Conservation (phyloP, 345 rosid genomes). For the Eucalyptus urophylla region DNA sequence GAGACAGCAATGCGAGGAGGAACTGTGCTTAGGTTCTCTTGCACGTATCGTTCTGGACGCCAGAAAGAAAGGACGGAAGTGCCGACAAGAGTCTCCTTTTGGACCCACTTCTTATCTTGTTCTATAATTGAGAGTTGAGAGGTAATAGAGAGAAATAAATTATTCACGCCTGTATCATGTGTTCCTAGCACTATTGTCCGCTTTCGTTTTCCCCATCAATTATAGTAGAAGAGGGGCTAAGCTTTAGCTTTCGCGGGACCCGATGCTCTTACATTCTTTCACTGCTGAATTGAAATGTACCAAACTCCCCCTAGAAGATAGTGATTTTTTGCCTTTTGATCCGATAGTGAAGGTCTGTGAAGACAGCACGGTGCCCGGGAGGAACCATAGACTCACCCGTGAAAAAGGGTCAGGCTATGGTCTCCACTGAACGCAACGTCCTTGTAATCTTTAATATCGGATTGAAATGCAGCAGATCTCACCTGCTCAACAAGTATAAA, state of each 20-base stretch:
- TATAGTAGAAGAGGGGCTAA: neutral
- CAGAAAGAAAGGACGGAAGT: neutral
- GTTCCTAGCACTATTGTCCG: neutral
- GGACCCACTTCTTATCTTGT: neutral
- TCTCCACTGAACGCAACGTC: neutral
- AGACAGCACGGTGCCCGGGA: neutral
- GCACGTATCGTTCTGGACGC: neutral
- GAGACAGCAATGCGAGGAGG: neutral
- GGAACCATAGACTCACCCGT: neutral
- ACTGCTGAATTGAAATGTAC: neutral
- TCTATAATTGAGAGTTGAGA: neutral
- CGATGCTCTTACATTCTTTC: accelerated
- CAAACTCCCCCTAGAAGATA: accelerated
- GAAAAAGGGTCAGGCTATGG: neutral
- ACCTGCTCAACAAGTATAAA: neutral
- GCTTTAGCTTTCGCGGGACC: neutral
- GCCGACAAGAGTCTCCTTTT: neutral
- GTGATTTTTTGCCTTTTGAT: neutral
- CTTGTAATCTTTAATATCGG: neutral
- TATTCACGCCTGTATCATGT: neutral
- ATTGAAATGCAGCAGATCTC: neutral
- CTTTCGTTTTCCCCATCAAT: neutral
- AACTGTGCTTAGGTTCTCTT: neutral
- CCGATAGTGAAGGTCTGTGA: accelerated
- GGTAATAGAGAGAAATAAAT: neutral